Conservation (phyloP, 2,329 filamentous ascomycete species). For the Colletotrichum camelliae region DNA sequence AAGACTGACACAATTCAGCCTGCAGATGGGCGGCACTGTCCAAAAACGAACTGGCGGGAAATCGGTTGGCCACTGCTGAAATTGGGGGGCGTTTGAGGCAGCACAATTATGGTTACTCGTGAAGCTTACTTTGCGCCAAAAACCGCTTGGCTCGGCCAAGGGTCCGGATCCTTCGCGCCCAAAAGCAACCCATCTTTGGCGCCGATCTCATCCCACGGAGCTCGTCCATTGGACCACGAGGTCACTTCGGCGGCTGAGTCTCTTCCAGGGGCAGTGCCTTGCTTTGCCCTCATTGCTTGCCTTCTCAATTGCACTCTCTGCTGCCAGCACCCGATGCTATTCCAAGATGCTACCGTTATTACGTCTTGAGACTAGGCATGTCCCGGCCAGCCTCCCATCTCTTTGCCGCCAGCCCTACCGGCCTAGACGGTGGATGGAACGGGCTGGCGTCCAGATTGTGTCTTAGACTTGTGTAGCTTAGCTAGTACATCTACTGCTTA, state of each 20-base stretch:
- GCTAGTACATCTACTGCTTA: neutral
- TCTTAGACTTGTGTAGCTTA: neutral
- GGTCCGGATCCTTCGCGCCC: conserved; percentile 6
- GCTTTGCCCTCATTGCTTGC: neutral
- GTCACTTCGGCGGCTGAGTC: neutral
- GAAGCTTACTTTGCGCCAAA: neutral
- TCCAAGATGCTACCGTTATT: neutral
- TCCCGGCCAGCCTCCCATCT: neutral
- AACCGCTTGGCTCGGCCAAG: neutral
- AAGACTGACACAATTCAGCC: neutral
- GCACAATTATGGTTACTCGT: neutral
- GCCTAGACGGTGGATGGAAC: neutral
- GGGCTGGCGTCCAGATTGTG: neutral
- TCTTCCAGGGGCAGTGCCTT: neutral
- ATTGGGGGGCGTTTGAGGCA: neutral
- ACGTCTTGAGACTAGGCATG: neutral
- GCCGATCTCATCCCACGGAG: neutral
- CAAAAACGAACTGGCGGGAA: neutral
- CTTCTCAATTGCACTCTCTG: neutral
- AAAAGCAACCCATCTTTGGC: neutral
- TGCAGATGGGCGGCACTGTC: neutral
- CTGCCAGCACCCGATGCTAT: neutral
- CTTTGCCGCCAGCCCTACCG: neutral
- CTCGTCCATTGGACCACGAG: neutral
- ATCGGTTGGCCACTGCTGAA: neutral